Evolutionary conservation across 2,329 filamentous ascomycete genomes (phyloP).

Genomic region (Neurospora crassa): DNA sequence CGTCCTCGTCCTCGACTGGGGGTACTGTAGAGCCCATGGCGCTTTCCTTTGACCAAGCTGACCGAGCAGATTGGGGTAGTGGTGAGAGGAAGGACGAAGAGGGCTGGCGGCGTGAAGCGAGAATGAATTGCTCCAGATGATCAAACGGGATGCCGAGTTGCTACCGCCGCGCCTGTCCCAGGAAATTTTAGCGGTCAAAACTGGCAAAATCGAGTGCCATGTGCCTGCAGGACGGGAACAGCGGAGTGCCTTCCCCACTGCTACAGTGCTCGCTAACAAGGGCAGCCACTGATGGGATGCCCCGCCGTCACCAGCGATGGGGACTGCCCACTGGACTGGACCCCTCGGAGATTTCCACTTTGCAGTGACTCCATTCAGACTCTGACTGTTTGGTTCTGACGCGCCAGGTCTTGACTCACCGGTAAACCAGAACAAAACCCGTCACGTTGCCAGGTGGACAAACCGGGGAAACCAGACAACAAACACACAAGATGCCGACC

Average conservation of each 20-base stretch:
- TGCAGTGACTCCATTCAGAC: background rate
- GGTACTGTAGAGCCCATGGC: background rate
- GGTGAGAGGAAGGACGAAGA: background rate
- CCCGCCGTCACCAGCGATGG: background rate
- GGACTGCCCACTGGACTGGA: background rate
- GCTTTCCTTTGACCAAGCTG: no score
- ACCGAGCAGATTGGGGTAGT: background rate
- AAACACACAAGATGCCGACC: conserved; percentile 51
- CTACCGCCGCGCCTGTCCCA: background rate
- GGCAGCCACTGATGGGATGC: conserved; percentile 1
- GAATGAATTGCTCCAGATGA: background rate
- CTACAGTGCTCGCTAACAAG: conserved; percentile 3
- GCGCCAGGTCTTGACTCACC: background rate
- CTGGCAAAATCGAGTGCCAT: conserved; percentile 18
- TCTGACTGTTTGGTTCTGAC: background rate
- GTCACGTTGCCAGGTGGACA: background rate
- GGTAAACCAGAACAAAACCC: background rate
- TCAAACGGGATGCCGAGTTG: background rate
- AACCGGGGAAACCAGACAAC: background rate
- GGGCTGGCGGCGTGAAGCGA: background rate
- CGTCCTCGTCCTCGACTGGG: conserved; percentile 42
- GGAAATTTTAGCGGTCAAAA: conserved; percentile 20
- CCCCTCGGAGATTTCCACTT: background rate
- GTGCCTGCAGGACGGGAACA: background rate
- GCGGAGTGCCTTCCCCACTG: background rate